Percentiles rank a stretch among this genome's conserved stretches.
Conservation (phyloP, 805 yeast species). For the Candida silvicultrix region DNA sequence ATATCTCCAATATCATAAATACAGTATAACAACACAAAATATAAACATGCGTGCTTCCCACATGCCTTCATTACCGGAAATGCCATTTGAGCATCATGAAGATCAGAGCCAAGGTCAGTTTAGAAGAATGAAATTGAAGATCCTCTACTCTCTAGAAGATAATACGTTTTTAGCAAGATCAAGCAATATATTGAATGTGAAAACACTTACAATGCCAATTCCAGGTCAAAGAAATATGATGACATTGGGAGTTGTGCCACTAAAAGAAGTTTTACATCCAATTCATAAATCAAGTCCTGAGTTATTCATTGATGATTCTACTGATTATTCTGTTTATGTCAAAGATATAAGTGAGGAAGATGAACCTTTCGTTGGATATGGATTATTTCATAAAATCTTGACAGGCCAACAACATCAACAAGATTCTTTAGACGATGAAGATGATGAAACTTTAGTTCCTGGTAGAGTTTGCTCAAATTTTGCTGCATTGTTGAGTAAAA, state of each 20-base stretch:
- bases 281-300: conserved; percentile 41
- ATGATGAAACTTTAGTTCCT: conserved; percentile 37
- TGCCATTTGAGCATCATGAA: conserved; percentile 14
- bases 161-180: conserved; percentile 38
- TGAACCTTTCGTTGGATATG: conserved; percentile 45
- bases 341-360: conserved; percentile 45
- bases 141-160: conserved; percentile 36
- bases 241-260: conserved; percentile 34
- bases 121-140: conserved; percentile 25
- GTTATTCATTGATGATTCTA: conserved; percentile 28
- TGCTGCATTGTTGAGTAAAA: conserved; percentile 34
- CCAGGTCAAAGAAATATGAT: conserved; percentile 36
- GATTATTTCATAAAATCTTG: conserved; percentile 27
- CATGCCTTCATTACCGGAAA: conserved; percentile 26
- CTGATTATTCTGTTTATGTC: conserved; percentile 40
- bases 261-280: conserved; percentile 40
- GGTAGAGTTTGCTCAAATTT: conserved; percentile 54
- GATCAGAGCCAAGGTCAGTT: neutral
- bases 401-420: neutral
- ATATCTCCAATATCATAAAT: too few species aligned
- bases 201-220: conserved; percentile 37
- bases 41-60: conserved; percentile 21
- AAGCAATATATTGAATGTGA: conserved; percentile 26
- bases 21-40: neutral
- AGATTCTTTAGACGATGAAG: conserved; percentile 1